Base-by-base conservation (phyloP, 805 yeast genomes). In the Candida yuanshanica region DNA sequence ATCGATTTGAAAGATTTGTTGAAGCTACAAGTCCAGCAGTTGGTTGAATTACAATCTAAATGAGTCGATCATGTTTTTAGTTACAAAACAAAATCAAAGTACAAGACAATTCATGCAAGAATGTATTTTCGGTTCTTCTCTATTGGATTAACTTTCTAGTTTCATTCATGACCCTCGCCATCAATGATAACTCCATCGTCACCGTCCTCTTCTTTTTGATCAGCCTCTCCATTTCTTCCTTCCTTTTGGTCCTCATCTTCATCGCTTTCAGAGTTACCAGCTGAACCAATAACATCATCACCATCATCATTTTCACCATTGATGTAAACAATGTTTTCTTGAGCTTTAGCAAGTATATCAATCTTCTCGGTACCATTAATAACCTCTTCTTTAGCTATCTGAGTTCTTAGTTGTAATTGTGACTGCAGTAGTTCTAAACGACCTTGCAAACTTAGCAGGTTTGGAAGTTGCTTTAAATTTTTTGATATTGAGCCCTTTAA, bases 1-100 rank as follows among this genome's bases (percentile, higher is more conserved):
- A 73, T 69, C 5, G 99, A 93, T 62, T 69, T 91, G 62, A 93
- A 93, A 62, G 95, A 86, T 36, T 68, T 93, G 68, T 74, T 88
- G 60, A 72, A 78, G 46, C 75, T 75, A 47, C 99, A 91, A 62
- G 90, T 91, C 34, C 95, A 86, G 59, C 93, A 90, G 49, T 72
- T 91, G 76, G 79, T 88, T 34, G 82, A 75, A 33, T 51, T 83
- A 52, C 85, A 81, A 49, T 68, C 58, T 11, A 42, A 36, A 37
- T 40, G 20, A 38, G 23, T 12, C 26, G 18, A 27, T n/a, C n/a
- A n/a, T n/a, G n/a, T n/a, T n/a, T n/a, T n/a, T n/a, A n/a, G n/a
- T n/a, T n/a, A n/a, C n/a, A n/a, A n/a, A n/a, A n/a, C n/a, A n/a
- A n/a, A n/a, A n/a, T n/a, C n/a, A n/a, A n/a, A n/a, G n/a, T n/a